These are phyloP conservation scores for Citrus cavaleriei DNA, from an alignment of 345 rosid genomes.

Conservation along the genomic window DNA sequence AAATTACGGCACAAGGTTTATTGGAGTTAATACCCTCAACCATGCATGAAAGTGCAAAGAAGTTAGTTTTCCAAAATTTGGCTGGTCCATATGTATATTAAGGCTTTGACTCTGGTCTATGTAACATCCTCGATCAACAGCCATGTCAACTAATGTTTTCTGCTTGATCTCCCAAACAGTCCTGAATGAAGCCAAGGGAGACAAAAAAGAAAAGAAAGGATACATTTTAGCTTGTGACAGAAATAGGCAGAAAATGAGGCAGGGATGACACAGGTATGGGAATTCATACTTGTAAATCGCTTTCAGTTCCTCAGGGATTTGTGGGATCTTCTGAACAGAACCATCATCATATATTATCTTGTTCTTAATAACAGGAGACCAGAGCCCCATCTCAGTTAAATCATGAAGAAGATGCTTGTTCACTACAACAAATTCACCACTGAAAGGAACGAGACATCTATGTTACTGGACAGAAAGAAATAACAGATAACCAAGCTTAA, in stretches of 20 bases:
- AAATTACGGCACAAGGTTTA: background rate
- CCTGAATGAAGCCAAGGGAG: constrained; percentile 31
- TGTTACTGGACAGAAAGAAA: background rate
- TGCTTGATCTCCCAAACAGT: constrained; percentile 99
- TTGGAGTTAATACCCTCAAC: constrained; percentile 55
- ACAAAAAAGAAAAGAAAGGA: background rate
- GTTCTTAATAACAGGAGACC: constrained; percentile 79
- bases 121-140: constrained; percentile 88
- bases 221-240: background rate
- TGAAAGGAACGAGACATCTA: constrained; percentile 18
- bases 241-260: background rate
- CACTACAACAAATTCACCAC: constrained; percentile 93
- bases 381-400: constrained; percentile 82
- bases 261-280: background rate
- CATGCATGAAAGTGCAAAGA: constrained; percentile 84
- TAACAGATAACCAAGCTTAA: background rate
- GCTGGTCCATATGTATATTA: constrained; percentile 89
- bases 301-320: constrained; percentile 69
- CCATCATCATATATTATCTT: constrained; percentile 72
- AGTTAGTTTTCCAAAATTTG: constrained; percentile 82
- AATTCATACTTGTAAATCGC: constrained; percentile 64
- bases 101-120: constrained; percentile 96
- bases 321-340: constrained; percentile 66
- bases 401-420: constrained; percentile 97
- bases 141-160: constrained; percentile 86